Base-by-base conservation (phyloP, 306 rosid genomes). In the Alnus rubra region DNA sequence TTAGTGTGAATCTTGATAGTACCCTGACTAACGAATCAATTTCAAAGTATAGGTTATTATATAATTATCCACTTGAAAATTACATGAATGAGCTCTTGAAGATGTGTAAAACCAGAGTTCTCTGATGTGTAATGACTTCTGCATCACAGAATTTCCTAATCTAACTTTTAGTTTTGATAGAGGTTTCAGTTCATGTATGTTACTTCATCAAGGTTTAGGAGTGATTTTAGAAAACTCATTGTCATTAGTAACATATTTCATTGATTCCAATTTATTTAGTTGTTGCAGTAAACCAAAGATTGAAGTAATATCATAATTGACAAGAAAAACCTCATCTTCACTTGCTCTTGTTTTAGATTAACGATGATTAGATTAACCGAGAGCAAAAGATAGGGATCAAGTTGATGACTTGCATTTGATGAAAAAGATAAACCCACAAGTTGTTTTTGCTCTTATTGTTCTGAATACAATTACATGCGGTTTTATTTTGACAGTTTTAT, bases 231-330 rank as follows among this genome's bases (percentile, higher is more conserved):
- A 39, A 42, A 18, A 51, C 7, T 31, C 16, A 44, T 70, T 74
- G 69, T 50, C 30, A 50, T 53, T 39, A n/a, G 58, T 77, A 45
- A 44, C 37, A 49, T 65, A 6, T 42, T 65, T 74, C 31, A 76
- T 65, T 35, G 48, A 15, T 65, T 65, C 47, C 28, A 1, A 15
- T 13, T 33, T 5, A 33, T 63, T 42, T 39, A 4, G 15, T 9
- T 9, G 1, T 16, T 67, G 72, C 44, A 68, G 51, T 44, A 42
- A 37, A 59, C 65, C 13, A 28, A 23, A 59, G 65, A 59, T 52
- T 19, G n/a, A 59, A 9, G 12, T 59, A 59, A 59, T 42, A 42
- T 42, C 45, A 42, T 23, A 28, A 28, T 15, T 59, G 65, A 28
- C 45, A 59, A 59, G 12, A 37, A 59, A 59, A 9, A 28, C 31